A percentile compares a stretch with the other conserved stretches of the same genome.
These are phyloP conservation scores for Azolla pinnata DNA, from an alignment of 75 land plant genomes.

Conservation along the genomic window DNA sequence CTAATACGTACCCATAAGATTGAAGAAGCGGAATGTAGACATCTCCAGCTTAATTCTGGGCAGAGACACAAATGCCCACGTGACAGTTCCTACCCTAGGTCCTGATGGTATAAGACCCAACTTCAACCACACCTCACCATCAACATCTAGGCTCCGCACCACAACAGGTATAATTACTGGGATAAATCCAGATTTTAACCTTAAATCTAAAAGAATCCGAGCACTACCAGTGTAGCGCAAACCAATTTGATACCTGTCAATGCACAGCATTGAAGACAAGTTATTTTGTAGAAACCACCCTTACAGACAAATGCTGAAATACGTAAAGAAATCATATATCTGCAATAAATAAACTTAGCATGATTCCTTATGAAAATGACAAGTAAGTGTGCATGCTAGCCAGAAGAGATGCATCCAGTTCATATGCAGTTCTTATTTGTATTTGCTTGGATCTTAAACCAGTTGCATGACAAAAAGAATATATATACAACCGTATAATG, in stretches of 20 bases:
- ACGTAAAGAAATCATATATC: no score
- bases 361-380: no score
- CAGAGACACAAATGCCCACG: conserved; percentile 97
- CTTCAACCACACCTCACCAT: conserved; percentile 98
- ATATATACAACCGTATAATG: no score
- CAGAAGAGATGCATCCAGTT: no score
- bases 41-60: conserved; percentile 84
- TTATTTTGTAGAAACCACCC: no score
- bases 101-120: conserved; percentile 79
- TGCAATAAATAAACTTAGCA: no score
- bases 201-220: conserved; percentile 67
- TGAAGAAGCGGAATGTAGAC: conserved; percentile 87
- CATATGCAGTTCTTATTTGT: no score
- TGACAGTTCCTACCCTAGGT: conserved; percentile 91
- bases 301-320: no score
- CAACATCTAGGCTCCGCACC: conserved; percentile 86
- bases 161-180: conserved; percentile 85
- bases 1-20: conserved; percentile 74
- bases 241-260: conserved; percentile 87
- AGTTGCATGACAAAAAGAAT: no score
- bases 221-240: conserved; percentile 96
- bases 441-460: no score
- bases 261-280: no score
- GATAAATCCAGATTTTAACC: conserved; percentile 69
- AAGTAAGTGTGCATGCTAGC: no score